A percentile compares a stretch with the other conserved stretches of the same genome.
Conservation (phyloP, 768 basidiomycete genomes). For the Mycena crocata region DNA sequence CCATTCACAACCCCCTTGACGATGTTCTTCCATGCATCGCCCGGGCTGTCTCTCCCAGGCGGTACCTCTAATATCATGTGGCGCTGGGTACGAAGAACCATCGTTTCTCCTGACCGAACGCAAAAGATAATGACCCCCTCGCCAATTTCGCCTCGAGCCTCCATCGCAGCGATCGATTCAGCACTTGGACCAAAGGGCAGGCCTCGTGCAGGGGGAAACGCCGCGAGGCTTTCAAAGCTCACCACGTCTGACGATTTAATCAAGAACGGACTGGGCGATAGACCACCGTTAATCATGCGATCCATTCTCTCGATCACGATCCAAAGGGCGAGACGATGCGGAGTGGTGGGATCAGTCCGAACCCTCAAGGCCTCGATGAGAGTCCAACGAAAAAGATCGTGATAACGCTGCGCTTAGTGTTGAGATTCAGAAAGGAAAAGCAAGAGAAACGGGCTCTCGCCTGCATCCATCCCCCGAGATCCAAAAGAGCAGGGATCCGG, state of each 20-base stretch:
- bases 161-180: neutral
- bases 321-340: neutral
- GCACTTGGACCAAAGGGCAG: neutral
- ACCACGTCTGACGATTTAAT: neutral
- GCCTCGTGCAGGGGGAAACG: neutral
- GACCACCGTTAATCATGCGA: constrained; percentile 14
- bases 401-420: neutral
- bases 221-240: neutral
- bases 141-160: constrained; percentile 4
- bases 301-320: neutral
- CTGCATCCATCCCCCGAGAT: constrained; percentile 15
- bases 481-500: constrained; percentile 14
- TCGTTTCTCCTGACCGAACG: neutral
- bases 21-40: neutral
- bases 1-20: constrained; percentile 10
- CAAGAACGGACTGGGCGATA: constrained; percentile 13
- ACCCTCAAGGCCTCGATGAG: constrained; percentile 15
- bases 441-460: neutral
- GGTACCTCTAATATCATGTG: constrained; percentile 5
- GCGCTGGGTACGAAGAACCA: neutral
- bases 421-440: neutral
- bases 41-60: neutral
- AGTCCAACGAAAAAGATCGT: constrained; percentile 11
- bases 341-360: constrained; percentile 4
- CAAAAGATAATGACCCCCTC: constrained; percentile 4